Evolutionary conservation across 2,329 filamentous ascomycete genomes (phyloP), one percentile per base, ranked within the genome.

Genomic region (Cylindrodendrum hubeiense): DNA sequence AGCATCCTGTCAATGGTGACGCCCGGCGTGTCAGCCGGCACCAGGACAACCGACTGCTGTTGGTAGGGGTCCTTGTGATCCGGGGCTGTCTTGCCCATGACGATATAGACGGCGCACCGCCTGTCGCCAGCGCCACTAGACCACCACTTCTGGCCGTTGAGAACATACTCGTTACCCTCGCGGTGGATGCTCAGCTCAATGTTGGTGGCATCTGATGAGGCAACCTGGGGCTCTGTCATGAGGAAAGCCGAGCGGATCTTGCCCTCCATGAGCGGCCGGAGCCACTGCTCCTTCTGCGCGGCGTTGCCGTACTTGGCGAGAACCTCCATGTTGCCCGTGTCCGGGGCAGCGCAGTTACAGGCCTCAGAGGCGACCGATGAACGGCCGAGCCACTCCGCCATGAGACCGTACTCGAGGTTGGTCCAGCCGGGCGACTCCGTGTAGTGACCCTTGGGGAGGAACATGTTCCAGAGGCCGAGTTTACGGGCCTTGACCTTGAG

Each of bases 81-180:
- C 52, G 92, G 85, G 77, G 97, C 93, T 13, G 89, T 92, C 86
- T 98, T 97, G 82, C 94, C 96, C 93, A 99, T 97, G 74, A 97
- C 94, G 67, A 99, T 91, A 84, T 98, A 98, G 79, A 99, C 85
- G 80, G 92, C 87, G 86, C 96, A 99, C 74, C 95, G 89, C 63
- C 92, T 92, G 82, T 99, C 96, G 63, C 96, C 96, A 19, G 95
- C 94, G 70, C 96, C 96, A 69, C 93, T 97, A 28, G 94, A 97
- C 96, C 96, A 99, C 96, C 96, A 99, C 93, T 99, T 99, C 89
- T 95, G 74, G 62, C 96, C 96, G 77, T 98, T 98, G 58, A 99
- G 86, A 19, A 98, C 90, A 77, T 96, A 98, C 74, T 96, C 89
- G 76, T 96, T 89, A 12, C 95, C 95, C 70, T 98, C 94, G 63